A percentile compares a stretch with the other conserved stretches of the same genome.
Conservation (phyloP, 129 eudicot species). For the Pseudognaphalium luteoalbum region DNA sequence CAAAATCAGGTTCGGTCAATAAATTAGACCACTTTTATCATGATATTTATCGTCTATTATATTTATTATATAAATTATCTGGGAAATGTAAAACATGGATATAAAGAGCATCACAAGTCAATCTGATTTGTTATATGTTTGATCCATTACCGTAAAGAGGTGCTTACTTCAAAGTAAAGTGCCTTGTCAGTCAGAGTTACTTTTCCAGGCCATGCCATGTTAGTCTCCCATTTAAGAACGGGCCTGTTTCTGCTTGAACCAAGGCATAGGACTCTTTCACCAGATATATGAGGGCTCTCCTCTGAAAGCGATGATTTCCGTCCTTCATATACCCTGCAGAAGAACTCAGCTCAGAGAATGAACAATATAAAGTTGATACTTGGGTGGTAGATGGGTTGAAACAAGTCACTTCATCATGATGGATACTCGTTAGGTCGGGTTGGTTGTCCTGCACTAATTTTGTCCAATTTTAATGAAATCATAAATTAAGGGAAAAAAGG, state of each 20-base stretch:
- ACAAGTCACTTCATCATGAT: not conserved
- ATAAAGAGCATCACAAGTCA: not conserved
- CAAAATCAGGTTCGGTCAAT: not conserved
- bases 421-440: too few species aligned
- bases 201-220: slow-evolving; percentile 98
- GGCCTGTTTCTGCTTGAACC: slow-evolving; percentile 89
- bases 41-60: not conserved
- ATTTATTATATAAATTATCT: not conserved
- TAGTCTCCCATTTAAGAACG: slow-evolving; percentile 86
- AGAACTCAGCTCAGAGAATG: not conserved
- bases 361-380: not conserved
- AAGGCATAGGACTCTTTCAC: slow-evolving; percentile 68
- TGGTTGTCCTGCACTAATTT: not conserved
- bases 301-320: slow-evolving; percentile 53
- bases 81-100: not conserved
- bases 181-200: slow-evolving; percentile 82
- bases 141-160: not conserved
- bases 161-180: slow-evolving; percentile 59
- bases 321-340: slow-evolving; percentile 80
- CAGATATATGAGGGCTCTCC: slow-evolving; percentile 39
- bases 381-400: not conserved
- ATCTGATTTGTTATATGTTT: not conserved
- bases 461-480: not conserved
- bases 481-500: too few species aligned
- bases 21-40: not conserved